Conservation (phyloP, 768 basidiomycete species). For the Rhizopogon sp. region DNA sequence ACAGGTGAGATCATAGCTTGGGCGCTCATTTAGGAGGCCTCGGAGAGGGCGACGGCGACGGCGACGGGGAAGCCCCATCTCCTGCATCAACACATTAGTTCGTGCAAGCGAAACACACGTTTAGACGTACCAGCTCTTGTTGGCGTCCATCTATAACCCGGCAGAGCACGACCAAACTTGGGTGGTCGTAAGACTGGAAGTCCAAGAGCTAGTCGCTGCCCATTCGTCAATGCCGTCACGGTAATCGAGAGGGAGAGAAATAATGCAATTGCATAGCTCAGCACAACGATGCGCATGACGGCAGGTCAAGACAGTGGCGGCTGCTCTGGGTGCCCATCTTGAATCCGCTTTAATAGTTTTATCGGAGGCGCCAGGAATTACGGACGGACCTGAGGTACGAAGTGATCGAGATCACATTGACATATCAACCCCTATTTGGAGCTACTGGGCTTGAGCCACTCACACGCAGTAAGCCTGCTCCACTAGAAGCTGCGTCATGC, state of each 20-base stretch:
- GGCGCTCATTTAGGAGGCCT: conserved; percentile 17
- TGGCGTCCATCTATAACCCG: conserved; percentile 20
- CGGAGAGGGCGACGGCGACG: conserved; percentile 8
- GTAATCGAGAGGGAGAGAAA: conserved; percentile 14
- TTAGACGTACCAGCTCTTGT: conserved; percentile 14
- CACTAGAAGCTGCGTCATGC: not conserved
- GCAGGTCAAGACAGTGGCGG: not conserved
- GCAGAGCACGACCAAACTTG: conserved; percentile 26
- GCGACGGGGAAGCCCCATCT: not conserved
- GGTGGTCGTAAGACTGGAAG: conserved; percentile 32
- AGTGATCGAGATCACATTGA: not conserved
- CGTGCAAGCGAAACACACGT: not conserved
- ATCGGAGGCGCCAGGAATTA: not conserved
- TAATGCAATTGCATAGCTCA: conserved; percentile 16
- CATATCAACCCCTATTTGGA: not conserved
- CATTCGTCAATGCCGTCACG: conserved; percentile 31
- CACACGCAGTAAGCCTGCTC: not conserved
- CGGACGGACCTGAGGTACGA: not conserved
- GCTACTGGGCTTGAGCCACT: not conserved
- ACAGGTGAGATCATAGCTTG: conserved; percentile 13
- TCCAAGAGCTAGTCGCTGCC: conserved; percentile 39
- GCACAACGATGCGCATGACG: conserved; percentile 4
- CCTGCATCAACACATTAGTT: not conserved
- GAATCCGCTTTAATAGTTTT: not conserved
- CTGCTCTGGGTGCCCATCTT: not conserved